Evolutionary conservation across 2,329 filamentous ascomycete genomes (phyloP).

Genomic region (Karstenula rhodostoma): DNA sequence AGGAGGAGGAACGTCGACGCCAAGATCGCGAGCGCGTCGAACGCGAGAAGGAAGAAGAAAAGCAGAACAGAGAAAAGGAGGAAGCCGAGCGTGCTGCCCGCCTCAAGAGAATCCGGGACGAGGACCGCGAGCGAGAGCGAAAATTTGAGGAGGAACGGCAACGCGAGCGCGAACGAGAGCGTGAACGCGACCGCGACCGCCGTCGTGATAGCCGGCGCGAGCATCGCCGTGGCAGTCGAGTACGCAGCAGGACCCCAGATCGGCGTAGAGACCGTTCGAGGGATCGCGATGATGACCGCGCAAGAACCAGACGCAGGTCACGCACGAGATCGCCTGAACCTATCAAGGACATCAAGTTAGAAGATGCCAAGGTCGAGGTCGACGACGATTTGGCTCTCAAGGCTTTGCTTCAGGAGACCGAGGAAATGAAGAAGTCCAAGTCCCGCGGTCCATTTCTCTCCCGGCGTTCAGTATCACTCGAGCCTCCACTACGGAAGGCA

Average conservation of each 20-base stretch:
- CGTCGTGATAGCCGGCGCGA: slow-evolving; percentile 62
- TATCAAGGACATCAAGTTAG: slow-evolving; percentile 33
- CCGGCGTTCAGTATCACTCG: slow-evolving; percentile 49
- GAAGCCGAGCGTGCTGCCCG: slow-evolving; percentile 56
- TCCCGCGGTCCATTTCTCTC: slow-evolving; percentile 46
- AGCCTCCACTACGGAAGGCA: slow-evolving; percentile 49
- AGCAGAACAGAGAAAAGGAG: slow-evolving; percentile 51
- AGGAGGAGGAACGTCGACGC: slow-evolving; percentile 42
- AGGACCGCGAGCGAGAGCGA: slow-evolving; percentile 44
- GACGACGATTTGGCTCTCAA: slow-evolving; percentile 48
- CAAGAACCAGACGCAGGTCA: slow-evolving; percentile 33
- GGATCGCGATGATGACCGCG: slow-evolving; percentile 51
- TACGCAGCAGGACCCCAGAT: slow-evolving; percentile 37
- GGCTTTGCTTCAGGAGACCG: slow-evolving; percentile 47
- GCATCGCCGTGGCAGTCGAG: slow-evolving; percentile 38
- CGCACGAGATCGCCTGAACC: slow-evolving; percentile 34
- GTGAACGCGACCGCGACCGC: slow-evolving; percentile 50
- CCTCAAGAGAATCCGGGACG: slow-evolving; percentile 49
- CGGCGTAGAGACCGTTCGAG: slow-evolving; percentile 53
- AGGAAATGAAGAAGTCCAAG: slow-evolving; percentile 50
- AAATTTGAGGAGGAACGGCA: slow-evolving; percentile 58
- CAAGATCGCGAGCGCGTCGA: slow-evolving; percentile 40
- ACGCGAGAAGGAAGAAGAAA: slow-evolving; percentile 60
- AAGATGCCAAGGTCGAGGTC: slow-evolving; percentile 50
- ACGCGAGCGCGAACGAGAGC: slow-evolving; percentile 37